A percentile compares a stretch with the other conserved stretches of the same genome.
Evolutionary conservation across 805 yeast genomes (phyloP).

Genomic region (Komagataella populi): DNA sequence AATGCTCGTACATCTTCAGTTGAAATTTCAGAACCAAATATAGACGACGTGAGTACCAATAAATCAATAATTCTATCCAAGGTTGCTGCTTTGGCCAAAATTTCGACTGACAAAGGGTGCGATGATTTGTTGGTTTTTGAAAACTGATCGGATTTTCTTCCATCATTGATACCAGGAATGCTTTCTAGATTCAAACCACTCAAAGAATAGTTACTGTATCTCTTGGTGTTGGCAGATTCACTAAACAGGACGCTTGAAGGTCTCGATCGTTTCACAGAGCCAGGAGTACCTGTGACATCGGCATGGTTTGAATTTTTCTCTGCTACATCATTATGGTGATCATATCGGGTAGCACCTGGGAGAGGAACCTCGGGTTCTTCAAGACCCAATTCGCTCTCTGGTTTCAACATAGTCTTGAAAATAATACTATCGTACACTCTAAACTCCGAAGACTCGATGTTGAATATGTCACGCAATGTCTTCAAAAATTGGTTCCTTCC

Average conservation of each 20-base stretch:
- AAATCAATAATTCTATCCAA: constrained; percentile 70
- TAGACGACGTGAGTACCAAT: constrained; percentile 56
- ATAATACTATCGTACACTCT: constrained; percentile 41
- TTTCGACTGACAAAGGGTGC: constrained; percentile 8
- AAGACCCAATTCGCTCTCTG: neutral
- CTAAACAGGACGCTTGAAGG: constrained; percentile 19
- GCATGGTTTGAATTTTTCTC: neutral
- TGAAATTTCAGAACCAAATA: constrained; percentile 31
- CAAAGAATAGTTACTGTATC: constrained; percentile 20
- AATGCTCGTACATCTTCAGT: constrained; percentile 27
- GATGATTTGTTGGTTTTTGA: neutral
- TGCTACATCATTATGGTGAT: neutral
- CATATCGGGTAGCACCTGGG: neutral
- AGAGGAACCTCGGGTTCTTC: constrained; percentile 1
- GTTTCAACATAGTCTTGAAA: constrained; percentile 32
- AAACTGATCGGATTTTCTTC: neutral
- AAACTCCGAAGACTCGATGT: constrained; percentile 43
- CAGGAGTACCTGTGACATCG: neutral
- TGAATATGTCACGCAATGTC: constrained; percentile 49
- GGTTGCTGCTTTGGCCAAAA: constrained; percentile 44
- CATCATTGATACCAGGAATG: neutral
- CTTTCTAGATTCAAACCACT: constrained; percentile 19
- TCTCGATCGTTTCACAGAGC: constrained; percentile 8
- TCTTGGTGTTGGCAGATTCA: constrained; percentile 16
- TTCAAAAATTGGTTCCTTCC: constrained; percentile 36